Base-by-base conservation (phyloP, 2,329 filamentous ascomycete species). In the Davidsoniella eucalypti region DNA sequence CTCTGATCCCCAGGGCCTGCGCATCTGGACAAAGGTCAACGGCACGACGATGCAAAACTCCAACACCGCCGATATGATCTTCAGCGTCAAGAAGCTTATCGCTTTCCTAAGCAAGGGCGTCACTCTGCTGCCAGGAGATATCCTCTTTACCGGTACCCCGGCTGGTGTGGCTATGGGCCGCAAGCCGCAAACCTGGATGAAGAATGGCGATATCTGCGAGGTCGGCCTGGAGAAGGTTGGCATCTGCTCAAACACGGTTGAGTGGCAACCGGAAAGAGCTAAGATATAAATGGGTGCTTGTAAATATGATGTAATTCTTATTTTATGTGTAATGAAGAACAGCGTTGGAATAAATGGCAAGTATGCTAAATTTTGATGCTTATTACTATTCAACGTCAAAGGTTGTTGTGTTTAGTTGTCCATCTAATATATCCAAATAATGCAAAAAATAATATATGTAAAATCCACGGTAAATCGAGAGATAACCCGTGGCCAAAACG, bases 121-220 rank as follows among this genome's bases (percentile, higher is more conserved):
- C 12, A 82, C 79, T 0, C 61, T 82, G 44, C 60, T 79, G 54
- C 76, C 76, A 1, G 79, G 78, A 2, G 78, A 82, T 60, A 45
- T 82, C 47, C 79, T 83, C 54, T 81, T 81, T 56, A 82, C 78
- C 2, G 78, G 78, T 56, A 82, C 78, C 61, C 82, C 81, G 0
- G 72, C 78, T 54, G 82, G 82, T 29, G 82, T 87, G 17, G 82
- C 78, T 1, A 80, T 82, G 74, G 82, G 80, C 12, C 71, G 74
- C 46, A 78, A 72, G 51, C 80, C 81, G 2, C 74, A 72, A 52
- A 57, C 82, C 8, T 85, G 80, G 78, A 64, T 86, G 51, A 77
- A 80, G 61, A 71, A 86, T 60, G 78, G 80, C 4, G 82, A 86
- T 61, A 64, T 77, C 18, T 79, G 85, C 17, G 78, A 84, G 60